Conservation (phyloP, 2,329 filamentous ascomycete genomes). For the Aspergillus fischeri region DNA sequence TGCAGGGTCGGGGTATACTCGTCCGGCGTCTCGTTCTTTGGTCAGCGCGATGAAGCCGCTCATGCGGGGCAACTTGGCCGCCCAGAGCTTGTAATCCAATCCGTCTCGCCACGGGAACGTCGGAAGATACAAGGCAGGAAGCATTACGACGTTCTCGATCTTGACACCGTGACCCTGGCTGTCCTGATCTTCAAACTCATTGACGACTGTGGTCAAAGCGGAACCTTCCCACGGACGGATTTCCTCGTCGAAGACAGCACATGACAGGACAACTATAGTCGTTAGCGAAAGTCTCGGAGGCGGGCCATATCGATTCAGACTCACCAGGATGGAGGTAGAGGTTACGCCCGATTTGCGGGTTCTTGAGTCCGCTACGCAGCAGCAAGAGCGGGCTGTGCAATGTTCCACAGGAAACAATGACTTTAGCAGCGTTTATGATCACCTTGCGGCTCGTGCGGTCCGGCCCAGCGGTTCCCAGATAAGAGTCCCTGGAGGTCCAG, state of each 20-base stretch:
- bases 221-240: constrained; percentile 70
- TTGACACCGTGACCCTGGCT: constrained; percentile 76
- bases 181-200: constrained; percentile 76
- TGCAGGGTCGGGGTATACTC: constrained; percentile 66
- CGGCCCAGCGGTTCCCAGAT: constrained; percentile 54
- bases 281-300: not conserved
- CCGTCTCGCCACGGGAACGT: constrained; percentile 64
- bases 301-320: constrained; percentile 23
- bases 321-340: constrained; percentile 76
- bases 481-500: constrained; percentile 68
- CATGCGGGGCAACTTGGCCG: constrained; percentile 65
- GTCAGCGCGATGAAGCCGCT: constrained; percentile 68
- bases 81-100: constrained; percentile 67
- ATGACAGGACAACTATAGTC: constrained; percentile 35
- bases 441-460: constrained; percentile 56
- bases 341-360: constrained; percentile 75
- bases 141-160: constrained; percentile 71
- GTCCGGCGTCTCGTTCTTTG: constrained; percentile 71
- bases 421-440: constrained; percentile 71
- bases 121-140: constrained; percentile 63
- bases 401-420: constrained; percentile 73
- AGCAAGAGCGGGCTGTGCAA: constrained; percentile 74
- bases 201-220: constrained; percentile 74
- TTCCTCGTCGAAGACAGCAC: constrained; percentile 65
- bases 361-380: constrained; percentile 72